A percentile compares a stretch with the other conserved stretches of the same genome.
Conservation (phyloP, 2,329 filamentous ascomycete species). For the Parastagonospora avenae region DNA sequence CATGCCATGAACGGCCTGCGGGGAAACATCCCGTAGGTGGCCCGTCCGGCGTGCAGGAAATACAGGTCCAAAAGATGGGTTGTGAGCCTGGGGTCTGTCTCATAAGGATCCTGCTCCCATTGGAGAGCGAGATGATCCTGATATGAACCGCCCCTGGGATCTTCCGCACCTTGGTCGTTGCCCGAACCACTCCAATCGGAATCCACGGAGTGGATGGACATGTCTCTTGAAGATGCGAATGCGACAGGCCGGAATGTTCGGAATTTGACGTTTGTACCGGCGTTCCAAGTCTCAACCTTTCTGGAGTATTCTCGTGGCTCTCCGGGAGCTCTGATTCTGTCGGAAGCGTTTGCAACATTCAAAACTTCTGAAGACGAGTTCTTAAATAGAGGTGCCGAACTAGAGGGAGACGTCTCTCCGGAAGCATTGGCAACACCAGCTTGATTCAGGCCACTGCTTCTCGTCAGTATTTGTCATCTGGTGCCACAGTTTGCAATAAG, state of each 20-base stretch:
- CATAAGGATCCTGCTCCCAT: constrained; percentile 61
- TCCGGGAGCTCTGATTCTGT: constrained; percentile 35
- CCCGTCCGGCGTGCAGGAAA: constrained; percentile 62
- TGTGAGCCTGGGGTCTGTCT: constrained; percentile 55
- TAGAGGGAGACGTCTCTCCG: constrained; percentile 40
- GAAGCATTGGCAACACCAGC: constrained; percentile 37
- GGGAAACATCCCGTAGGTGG: constrained; percentile 63
- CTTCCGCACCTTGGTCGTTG: constrained; percentile 35
- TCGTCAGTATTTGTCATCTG: constrained; percentile 41
- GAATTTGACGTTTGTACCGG: constrained; percentile 30
- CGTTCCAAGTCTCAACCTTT: constrained; percentile 35
- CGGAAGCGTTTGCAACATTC: constrained; percentile 34
- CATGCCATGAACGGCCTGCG: constrained; percentile 59
- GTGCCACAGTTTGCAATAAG: constrained; percentile 19
- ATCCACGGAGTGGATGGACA: constrained; percentile 42
- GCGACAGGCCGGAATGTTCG: constrained; percentile 33
- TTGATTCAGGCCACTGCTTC: constrained; percentile 38
- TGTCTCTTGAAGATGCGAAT: constrained; percentile 30
- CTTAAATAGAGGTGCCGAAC: constrained; percentile 37
- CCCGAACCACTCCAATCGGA: constrained; percentile 41
- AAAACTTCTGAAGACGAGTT: constrained; percentile 36
- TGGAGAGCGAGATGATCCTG: constrained; percentile 44
- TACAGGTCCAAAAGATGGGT: constrained; percentile 61
- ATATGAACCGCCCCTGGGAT: constrained; percentile 35
- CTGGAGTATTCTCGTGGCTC: constrained; percentile 36